Conservation (phyloP, 106 monocot genomes). For the Dioscorea alata region DNA sequence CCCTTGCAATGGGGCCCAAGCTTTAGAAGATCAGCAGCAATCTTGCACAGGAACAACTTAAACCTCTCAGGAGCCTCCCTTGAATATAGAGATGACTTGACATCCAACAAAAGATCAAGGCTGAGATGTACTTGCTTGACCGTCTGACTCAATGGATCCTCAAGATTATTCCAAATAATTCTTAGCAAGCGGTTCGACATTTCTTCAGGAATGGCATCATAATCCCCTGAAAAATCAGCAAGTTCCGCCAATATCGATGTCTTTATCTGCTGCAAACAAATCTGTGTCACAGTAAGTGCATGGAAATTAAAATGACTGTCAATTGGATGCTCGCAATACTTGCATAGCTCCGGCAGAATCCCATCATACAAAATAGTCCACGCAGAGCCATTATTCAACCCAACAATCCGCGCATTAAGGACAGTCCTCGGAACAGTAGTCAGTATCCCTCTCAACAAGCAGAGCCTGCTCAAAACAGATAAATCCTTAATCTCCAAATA, state of each 20-base stretch:
- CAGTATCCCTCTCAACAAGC: conserved; percentile 86
- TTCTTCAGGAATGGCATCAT: conserved; percentile 56
- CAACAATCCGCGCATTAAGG: conserved; percentile 31
- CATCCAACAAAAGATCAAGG: conserved; percentile 92
- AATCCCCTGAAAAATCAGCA: conserved; percentile 40
- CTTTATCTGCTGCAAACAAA: conserved; percentile 95
- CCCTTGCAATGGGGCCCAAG: conserved; percentile 87
- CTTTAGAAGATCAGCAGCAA: conserved; percentile 51
- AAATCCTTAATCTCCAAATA: conserved; percentile 31
- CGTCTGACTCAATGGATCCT: conserved; percentile 92
- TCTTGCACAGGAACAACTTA: conserved; percentile 34
- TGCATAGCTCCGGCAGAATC: conserved; percentile 84
- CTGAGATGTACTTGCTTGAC: conserved; percentile 96
- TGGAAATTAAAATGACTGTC: conserved; percentile 99
- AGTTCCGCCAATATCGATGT: conserved; percentile 51
- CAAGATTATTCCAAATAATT: conserved; percentile 94
- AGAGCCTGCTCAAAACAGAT: conserved; percentile 76
- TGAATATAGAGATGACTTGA: conserved; percentile 42
- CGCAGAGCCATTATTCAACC: conserved; percentile 8
- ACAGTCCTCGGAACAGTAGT: conserved; percentile 72
- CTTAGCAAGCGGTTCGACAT: conserved; percentile 47
- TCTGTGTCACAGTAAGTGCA: conserved; percentile 89
- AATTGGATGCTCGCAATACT: conserved; percentile 74
- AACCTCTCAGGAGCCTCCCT: conserved; percentile 16
- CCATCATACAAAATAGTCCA: conserved; percentile 86